Evolutionary conservation across 2,329 filamentous ascomycete species (phyloP).

Genomic region (Colletotrichum limetticola): DNA sequence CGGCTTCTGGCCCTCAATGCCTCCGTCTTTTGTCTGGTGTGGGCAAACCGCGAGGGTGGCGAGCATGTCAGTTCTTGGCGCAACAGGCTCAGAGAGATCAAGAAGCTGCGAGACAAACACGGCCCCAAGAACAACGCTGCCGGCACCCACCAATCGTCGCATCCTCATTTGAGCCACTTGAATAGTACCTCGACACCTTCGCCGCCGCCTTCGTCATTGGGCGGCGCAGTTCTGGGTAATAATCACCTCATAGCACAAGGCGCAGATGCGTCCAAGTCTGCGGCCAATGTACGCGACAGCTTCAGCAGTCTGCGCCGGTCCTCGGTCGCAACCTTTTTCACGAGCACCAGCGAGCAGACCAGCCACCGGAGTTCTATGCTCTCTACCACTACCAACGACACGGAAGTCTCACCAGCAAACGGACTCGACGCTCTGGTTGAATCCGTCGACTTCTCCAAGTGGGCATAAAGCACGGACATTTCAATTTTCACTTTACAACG

Average conservation of each 20-base stretch:
- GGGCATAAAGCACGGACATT: conserved; percentile 42
- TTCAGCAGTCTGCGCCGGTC: conserved; percentile 69
- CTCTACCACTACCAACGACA: conserved; percentile 63
- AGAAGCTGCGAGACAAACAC: conserved; percentile 79
- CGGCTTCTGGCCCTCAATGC: conserved; percentile 91
- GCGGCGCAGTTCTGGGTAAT: conserved; percentile 41
- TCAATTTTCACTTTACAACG: conserved; percentile 4
- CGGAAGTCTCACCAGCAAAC: conserved; percentile 55
- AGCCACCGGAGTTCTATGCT: conserved; percentile 70
- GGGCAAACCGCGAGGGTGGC: conserved; percentile 79
- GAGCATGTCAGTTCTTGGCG: conserved; percentile 93
- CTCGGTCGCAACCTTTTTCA: conserved; percentile 75
- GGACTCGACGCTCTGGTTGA: conserved; percentile 46
- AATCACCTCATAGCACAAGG: conserved; percentile 18
- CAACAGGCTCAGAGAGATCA: conserved; percentile 85
- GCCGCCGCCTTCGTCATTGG: conserved; percentile 45
- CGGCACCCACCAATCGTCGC: conserved; percentile 39
- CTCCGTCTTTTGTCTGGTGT: conserved; percentile 92
- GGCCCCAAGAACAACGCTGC: conserved; percentile 54
- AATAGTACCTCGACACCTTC: conserved; percentile 41
- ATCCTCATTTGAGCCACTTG: conserved; percentile 39
- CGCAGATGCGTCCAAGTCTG: conserved; percentile 51
- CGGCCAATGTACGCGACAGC: conserved; percentile 67
- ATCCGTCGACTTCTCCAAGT: conserved; percentile 52
- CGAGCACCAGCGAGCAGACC: conserved; percentile 64